phyloP scores from a whole-genome alignment of 2,329 filamentous ascomycete genomes.

The Beauveria sp. region DNA sequence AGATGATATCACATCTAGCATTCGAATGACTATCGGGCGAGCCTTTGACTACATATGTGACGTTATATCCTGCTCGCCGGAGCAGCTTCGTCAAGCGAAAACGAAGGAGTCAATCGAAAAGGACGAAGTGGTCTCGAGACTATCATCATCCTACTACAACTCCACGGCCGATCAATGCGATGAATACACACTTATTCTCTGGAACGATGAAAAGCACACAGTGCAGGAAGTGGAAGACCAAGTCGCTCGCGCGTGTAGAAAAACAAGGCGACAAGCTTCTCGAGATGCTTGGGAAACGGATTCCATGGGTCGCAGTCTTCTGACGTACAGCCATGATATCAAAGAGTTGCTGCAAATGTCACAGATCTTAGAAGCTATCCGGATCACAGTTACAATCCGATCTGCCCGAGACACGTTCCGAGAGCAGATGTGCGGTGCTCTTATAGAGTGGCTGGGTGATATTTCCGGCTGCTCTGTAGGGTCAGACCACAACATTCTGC shows the following conservation, averaged over 20 bases:
- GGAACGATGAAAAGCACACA: conserved; percentile 99
- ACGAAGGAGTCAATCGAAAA: conserved; percentile 69
- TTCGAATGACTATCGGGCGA: conserved; percentile 77
- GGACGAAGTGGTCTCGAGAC: conserved; percentile 73
- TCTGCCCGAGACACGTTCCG: conserved; percentile 92
- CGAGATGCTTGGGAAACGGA: conserved; percentile 82
- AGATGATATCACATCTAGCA: conserved; percentile 65
- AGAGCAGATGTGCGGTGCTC: conserved; percentile 97
- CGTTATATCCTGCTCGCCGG: conserved; percentile 94
- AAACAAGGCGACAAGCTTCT: conserved; percentile 60
- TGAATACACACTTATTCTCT: conserved; percentile 80
- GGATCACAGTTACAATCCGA: conserved; percentile 89
- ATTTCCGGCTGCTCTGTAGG: conserved; percentile 85
- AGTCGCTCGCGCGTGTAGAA: conserved; percentile 79
- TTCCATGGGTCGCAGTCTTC: conserved; percentile 75
- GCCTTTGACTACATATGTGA: conserved; percentile 94
- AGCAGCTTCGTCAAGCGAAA: conserved; percentile 83
- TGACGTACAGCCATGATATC: conserved; percentile 69
- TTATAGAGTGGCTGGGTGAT: conserved; percentile 92
- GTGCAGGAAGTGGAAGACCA: conserved; percentile 85
- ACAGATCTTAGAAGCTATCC: conserved; percentile 86
- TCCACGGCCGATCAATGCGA: conserved; percentile 33
- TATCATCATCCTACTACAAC: conserved; percentile 66
- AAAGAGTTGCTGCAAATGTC: conserved; percentile 68
- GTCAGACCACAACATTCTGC: conserved; percentile 68